phyloP scores from a whole-genome alignment of 2,329 filamentous ascomycete species.

The Trichoderma koningii region DNA sequence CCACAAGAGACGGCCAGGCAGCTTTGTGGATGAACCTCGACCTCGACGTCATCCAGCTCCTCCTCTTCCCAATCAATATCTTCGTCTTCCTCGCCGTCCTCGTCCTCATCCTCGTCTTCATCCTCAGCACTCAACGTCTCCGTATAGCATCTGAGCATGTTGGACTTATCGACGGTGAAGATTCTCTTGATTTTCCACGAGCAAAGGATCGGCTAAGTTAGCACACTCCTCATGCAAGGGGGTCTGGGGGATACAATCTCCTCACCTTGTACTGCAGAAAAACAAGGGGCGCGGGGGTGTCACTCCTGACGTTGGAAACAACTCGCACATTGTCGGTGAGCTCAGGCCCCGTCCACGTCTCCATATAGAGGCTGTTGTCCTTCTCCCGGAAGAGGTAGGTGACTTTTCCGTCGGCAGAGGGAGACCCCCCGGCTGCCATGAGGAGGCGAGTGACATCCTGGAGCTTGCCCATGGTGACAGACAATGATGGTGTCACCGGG shows the following conservation, averaged over 20 bases:
- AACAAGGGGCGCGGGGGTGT: slow-evolving; percentile 7
- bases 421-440: background rate
- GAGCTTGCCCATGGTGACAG: background rate
- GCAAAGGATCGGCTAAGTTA: background rate
- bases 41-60: background rate
- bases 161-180: background rate
- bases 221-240: background rate
- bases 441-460: slow-evolving; percentile 7
- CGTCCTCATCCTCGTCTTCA: slow-evolving; percentile 2
- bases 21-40: background rate
- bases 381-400: background rate
- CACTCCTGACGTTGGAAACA: background rate
- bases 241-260: background rate
- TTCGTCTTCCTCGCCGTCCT: background rate
- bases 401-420: background rate
- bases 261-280: background rate
- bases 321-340: background rate
- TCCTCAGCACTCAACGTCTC: background rate
- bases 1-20: background rate
- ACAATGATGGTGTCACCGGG: background rate
- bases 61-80: slow-evolving; percentile 3
- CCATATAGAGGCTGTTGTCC: background rate
- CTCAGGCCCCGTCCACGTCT: background rate
- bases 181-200: background rate
- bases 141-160: slow-evolving; percentile 2